Conservation (phyloP, 345 rosid genomes). For the Jatropha curcas region DNA sequence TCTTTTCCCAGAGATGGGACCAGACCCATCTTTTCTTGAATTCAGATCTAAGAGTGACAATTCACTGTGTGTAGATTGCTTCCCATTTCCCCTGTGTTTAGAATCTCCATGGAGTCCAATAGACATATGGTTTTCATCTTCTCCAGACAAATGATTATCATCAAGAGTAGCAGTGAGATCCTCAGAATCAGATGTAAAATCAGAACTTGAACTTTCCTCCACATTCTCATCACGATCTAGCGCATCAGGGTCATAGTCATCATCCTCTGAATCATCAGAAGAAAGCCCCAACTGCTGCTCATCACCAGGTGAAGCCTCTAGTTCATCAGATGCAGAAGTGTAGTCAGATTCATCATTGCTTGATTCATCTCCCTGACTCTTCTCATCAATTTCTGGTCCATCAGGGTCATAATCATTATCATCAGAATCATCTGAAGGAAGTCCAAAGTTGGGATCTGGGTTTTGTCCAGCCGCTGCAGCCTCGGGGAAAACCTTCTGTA, state of each 20-base stretch:
- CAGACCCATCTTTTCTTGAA: slow-evolving; percentile 38
- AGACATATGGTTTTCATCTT: slow-evolving; percentile 28
- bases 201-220: slow-evolving; percentile 68
- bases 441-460: slow-evolving; percentile 54
- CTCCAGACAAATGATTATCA: slow-evolving; percentile 34
- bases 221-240: slow-evolving; percentile 43
- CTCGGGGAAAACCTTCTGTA: slow-evolving; percentile 93
- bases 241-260: slow-evolving; percentile 68
- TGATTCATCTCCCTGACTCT: slow-evolving; percentile 49
- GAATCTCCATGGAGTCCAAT: slow-evolving; percentile 21
- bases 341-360: slow-evolving; percentile 64
- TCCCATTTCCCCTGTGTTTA: no score
- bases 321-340: slow-evolving; percentile 58
- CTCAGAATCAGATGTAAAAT: slow-evolving; percentile 78
- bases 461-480: slow-evolving; percentile 54
- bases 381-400: slow-evolving; percentile 39
- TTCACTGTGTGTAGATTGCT: slow-evolving; percentile 27
- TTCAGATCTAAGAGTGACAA: slow-evolving; percentile 39
- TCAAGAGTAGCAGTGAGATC: slow-evolving; percentile 44
- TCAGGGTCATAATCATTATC: slow-evolving; percentile 77
- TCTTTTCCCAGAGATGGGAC: slow-evolving; percentile 52
- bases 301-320: slow-evolving; percentile 37
- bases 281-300: slow-evolving; percentile 52
- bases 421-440: slow-evolving; percentile 84
- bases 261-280: slow-evolving; percentile 94